A percentile compares a stretch with the other conserved stretches of the same genome.
Conservation (phyloP, 306 rosid species). For the Myrica gale region DNA sequence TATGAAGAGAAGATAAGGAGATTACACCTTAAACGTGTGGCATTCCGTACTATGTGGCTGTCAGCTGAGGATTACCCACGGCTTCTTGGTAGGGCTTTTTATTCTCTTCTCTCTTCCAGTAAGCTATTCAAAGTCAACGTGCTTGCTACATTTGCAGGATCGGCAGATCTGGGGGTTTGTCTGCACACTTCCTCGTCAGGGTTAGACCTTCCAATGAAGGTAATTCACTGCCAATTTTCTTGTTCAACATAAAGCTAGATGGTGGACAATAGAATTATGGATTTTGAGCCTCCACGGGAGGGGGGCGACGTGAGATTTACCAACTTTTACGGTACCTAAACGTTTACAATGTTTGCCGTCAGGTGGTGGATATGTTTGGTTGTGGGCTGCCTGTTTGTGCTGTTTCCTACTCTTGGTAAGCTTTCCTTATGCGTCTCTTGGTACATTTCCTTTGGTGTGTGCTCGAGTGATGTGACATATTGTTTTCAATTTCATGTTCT, state of each 20-base stretch:
- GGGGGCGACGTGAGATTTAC: too few species aligned
- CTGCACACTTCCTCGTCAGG: constrained; percentile 96
- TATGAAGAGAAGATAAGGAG: constrained; percentile 78
- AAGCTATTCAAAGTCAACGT: constrained; percentile 19
- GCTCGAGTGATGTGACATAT: not conserved
- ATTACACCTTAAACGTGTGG: constrained; percentile 81
- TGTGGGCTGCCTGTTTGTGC: constrained; percentile 99
- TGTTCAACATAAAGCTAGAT: not conserved
- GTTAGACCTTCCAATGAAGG: constrained; percentile 99
- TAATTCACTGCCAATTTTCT: constrained; percentile 25
- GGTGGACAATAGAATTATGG: not conserved
- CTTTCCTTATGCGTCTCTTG: constrained; percentile 7
- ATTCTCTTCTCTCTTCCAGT: constrained; percentile 1
- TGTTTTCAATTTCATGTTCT: constrained; percentile 9
- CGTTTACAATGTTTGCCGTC: constrained; percentile 4
- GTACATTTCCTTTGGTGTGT: not conserved
- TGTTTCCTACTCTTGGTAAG: constrained; percentile 92
- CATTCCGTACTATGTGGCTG: constrained; percentile 95
- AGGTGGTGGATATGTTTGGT: constrained; percentile 99
- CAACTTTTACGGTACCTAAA: not conserved
- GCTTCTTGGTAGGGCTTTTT: constrained; percentile 61
- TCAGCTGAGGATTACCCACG: constrained; percentile 94
- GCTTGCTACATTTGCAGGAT: constrained; percentile 54
- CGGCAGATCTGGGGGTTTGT: constrained; percentile 93
- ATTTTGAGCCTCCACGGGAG: too few species aligned